phyloP scores from a whole-genome alignment of 305 asterid genomes.

The Stenogyne calaminthoides region DNA sequence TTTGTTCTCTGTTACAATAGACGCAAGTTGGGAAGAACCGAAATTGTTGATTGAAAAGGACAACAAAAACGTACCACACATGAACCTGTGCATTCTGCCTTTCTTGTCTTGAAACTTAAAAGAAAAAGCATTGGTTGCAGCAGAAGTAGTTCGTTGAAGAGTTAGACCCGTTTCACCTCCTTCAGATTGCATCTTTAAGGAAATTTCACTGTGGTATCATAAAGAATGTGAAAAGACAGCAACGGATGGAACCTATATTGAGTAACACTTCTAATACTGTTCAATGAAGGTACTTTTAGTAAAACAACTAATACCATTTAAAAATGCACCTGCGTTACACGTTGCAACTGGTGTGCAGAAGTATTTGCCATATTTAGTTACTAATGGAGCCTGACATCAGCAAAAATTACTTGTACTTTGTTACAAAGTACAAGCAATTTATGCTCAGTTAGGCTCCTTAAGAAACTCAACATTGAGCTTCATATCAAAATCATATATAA shows the following conservation, averaged over 20 bases:
- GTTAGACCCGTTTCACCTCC: constrained; percentile 72
- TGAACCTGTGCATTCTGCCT: constrained; percentile 94
- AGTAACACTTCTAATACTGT: too few species aligned
- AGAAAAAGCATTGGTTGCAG: constrained; percentile 56
- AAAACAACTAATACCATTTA: too few species aligned
- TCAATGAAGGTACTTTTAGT: too few species aligned
- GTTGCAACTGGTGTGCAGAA: too few species aligned
- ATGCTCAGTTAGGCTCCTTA: neutral
- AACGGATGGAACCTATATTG: too few species aligned
- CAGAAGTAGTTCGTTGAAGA: constrained; percentile 56
- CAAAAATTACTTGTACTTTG: neutral
- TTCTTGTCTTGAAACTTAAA: constrained; percentile 87
- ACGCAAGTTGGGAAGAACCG: neutral
- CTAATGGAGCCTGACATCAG: neutral
- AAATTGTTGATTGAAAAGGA: neutral
- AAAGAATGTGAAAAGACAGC: constrained; percentile 25
- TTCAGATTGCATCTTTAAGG: constrained; percentile 84
- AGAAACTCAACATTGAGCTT: neutral
- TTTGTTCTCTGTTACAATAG: neutral
- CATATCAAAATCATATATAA: neutral
- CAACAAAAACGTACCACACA: constrained; percentile 55
- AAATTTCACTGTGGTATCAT: constrained; percentile 63
- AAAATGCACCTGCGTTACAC: too few species aligned
- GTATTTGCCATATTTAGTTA: too few species aligned
- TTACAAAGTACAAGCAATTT: neutral